Evolutionary conservation across 805 yeast species (phyloP), one percentile per base, ranked within the genome.

Genomic region (Metschnikowia kofuensis): DNA sequence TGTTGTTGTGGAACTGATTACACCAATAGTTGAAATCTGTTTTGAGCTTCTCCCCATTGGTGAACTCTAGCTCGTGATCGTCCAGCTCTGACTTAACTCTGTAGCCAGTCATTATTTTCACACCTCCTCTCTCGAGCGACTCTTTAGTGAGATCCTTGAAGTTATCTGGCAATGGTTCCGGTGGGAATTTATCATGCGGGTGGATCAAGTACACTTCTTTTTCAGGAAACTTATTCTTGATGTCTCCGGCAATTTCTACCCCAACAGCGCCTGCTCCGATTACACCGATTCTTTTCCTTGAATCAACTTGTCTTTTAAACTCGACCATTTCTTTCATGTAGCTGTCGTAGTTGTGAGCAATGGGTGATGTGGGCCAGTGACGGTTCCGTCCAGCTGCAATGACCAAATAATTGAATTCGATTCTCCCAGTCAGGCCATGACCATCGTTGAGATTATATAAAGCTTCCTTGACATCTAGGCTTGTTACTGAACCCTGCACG

Each of bases 251-350:
- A 27, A 74, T 62, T 57, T 79, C 83, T 39, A 77, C 70, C 2
- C 82, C 83, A 21, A 77, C 61, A 1, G 82, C 78, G 16, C 83
- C 83, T 13, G 76, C 82, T 8, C 83, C 83, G 30, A 57, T 70
- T 6, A 77, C 70, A n/a, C 79, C 67, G 6, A 67, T 61, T 7
- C 58, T 64, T 9, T 72, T 59, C 13, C 75, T 68, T 3, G 49
- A 39, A 13, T 58, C 60, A 42, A 79, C 67, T n/a, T 61, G 58
- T 1, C 56, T 53, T 28, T 56, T 55, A 35, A 70, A 65, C 16
- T 58, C 54, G 4, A 49, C 43, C 80, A 79, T 78, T 53, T 80
- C 84, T 15, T 60, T 49, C 28, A 71, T 48, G 53, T 66, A 78
- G 7, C 58, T 59, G 14, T 66, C 65, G 44, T 58, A 63, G 11